Percentiles rank a stretch among this genome's conserved stretches.
These are phyloP conservation scores for Porphyra umbilicalis DNA, from an alignment of 31 red algal species.

Conservation along the genomic window DNA sequence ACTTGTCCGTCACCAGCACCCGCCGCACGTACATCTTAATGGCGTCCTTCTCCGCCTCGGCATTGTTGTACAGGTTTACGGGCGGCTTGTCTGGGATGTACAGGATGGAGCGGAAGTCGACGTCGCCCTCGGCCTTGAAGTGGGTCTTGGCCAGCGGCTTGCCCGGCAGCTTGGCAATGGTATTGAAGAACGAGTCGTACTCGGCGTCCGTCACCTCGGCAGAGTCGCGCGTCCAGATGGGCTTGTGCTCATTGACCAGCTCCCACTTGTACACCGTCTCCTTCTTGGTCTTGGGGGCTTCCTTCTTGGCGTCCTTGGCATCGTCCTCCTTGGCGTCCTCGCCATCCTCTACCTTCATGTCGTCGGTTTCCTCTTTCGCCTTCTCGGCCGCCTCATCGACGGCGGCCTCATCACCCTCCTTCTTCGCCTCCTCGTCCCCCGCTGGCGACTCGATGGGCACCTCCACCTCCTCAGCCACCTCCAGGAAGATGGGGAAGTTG, in stretches of 20 bases:
- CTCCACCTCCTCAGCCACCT: slow-evolving; percentile 44
- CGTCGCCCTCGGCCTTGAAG: slow-evolving; percentile 95
- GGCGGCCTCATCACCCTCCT: slow-evolving; percentile 3
- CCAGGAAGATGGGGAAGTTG: slow-evolving; percentile 92
- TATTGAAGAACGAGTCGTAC: slow-evolving; percentile 70
- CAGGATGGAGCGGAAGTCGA: slow-evolving; percentile 86
- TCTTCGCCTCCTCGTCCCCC: slow-evolving; percentile 8
- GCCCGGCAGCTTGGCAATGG: slow-evolving; percentile 54
- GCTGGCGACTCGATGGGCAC: slow-evolving; percentile 15
- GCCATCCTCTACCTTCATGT: slow-evolving; percentile 62
- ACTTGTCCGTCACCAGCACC: slow-evolving; percentile 92
- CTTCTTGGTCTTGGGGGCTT: slow-evolving; percentile 60
- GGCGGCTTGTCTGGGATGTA: slow-evolving; percentile 85
- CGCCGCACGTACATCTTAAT: slow-evolving; percentile 83
- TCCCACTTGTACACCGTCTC: slow-evolving; percentile 57
- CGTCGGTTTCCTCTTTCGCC: slow-evolving; percentile 28
- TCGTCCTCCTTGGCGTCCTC: slow-evolving; percentile 29
- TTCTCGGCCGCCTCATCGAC: slow-evolving; percentile 5
- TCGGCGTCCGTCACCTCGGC: slow-evolving; percentile 70
- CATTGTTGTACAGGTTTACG: slow-evolving; percentile 70
- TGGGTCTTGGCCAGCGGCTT: slow-evolving; percentile 62
- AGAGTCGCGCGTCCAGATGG: slow-evolving; percentile 88
- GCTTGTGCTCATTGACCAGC: slow-evolving; percentile 81
- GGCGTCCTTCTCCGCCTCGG: slow-evolving; percentile 60
- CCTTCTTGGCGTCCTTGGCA: neutral